Conservation (phyloP, 1,139 yeast species). For the Lodderomyces oxycetoniae region DNA sequence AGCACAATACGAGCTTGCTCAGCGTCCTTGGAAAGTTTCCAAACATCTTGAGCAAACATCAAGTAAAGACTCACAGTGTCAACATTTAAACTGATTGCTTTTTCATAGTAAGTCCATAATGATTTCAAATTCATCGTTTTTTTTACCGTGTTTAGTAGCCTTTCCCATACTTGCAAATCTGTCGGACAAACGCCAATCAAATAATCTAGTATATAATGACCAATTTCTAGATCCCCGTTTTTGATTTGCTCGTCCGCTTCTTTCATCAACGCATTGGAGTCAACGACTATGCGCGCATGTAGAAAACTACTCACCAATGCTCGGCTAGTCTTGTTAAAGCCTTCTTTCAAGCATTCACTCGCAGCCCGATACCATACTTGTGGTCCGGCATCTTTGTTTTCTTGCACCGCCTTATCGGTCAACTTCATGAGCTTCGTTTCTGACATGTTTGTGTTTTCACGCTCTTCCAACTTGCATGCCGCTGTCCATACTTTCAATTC, state of each 20-base stretch:
- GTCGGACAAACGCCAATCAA: slow-evolving; percentile 46
- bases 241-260: slow-evolving; percentile 39
- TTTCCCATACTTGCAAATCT: slow-evolving; percentile 53
- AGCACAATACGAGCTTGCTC: slow-evolving; percentile 48
- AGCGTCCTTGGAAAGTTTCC: slow-evolving; percentile 46
- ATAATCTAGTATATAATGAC: slow-evolving; percentile 45
- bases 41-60: slow-evolving; percentile 69
- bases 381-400: slow-evolving; percentile 14
- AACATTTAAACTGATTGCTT: slow-evolving; percentile 48
- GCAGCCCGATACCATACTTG: slow-evolving; percentile 46
- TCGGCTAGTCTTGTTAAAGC: slow-evolving; percentile 30
- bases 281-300: slow-evolving; percentile 7
- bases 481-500: slow-evolving; percentile 66
- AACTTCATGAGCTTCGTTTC: slow-evolving; percentile 39
- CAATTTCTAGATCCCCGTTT: slow-evolving; percentile 28
- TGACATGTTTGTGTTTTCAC: slow-evolving; percentile 28
- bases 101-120: slow-evolving; percentile 48
- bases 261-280: slow-evolving; percentile 21
- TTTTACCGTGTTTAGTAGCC: slow-evolving; percentile 46
- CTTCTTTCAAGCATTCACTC: slow-evolving; percentile 32
- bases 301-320: slow-evolving; percentile 31
- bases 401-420: slow-evolving; percentile 50
- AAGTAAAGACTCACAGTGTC: slow-evolving; percentile 49
- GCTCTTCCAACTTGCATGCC: slow-evolving; percentile 69
- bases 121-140: slow-evolving; percentile 17